Evolutionary conservation across 2,329 filamentous ascomycete species (phyloP), one percentile per base, ranked within the genome.

Genomic region (Hypocreales sp.): DNA sequence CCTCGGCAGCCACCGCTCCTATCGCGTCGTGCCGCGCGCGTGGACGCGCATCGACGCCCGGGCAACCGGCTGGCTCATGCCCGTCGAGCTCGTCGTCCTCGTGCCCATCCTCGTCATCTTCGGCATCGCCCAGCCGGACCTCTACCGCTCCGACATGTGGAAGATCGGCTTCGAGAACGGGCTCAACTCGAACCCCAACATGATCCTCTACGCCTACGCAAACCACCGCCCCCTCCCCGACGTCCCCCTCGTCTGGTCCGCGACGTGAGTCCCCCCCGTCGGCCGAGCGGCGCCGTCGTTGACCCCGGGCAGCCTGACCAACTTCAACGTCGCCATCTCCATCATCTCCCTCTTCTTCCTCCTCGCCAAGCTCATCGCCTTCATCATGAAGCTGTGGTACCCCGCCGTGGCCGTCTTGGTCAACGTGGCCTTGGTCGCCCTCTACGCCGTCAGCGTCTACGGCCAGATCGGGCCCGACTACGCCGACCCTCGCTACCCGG

Each of bases 261-360:
- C 61, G 44, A 67, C 66, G 79, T 86, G 50, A 56, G 78, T 67
- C 22, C 25, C 24, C 14, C 19, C 10, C n/a, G 27, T 8, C 10
- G 16, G 10, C 12, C 14, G 8, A 11, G 24, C 13, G 19, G 7
- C 13, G n/a, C 22, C 25, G 32, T 23, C 26, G n/a, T n/a, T n/a
- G 13, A 17, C 16, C 15, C 22, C 11, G 22, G 19, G 20, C 25
- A 86, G 79, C 30, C 59, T 82, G 35, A 83, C 79, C 25, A 61
- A 76, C 39, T 82, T 69, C 55, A 83, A 86, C 44, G 70, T 84
- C 39, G 75, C 76, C 44, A 76, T 84, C 39, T 77, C 78, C 20
- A 67, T 87, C 37, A 59, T 83, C 29, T 74, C 72, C 31, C 75
- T 80, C 48, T 87, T 87, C 58, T 62, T 83, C 46, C 65, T 82